phyloP scores from a whole-genome alignment of 805 yeast genomes.

The Candida oleophila region DNA sequence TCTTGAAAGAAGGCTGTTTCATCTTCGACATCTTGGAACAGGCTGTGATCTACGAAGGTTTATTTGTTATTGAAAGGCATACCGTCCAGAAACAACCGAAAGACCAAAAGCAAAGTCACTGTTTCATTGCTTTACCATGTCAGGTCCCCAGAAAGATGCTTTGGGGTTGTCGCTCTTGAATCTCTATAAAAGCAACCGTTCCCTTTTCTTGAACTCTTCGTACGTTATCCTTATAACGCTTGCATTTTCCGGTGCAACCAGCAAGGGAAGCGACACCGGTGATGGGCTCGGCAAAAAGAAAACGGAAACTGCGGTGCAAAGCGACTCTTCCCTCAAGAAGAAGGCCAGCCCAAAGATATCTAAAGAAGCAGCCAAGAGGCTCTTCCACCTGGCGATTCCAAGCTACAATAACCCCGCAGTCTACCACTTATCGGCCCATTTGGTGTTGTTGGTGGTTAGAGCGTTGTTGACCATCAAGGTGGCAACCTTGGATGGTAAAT shows the following conservation, averaged over 20 bases:
- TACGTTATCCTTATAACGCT: constrained; percentile 41
- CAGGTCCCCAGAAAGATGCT: background rate
- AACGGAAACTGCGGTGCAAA: constrained; percentile 8
- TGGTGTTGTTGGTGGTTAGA: constrained; percentile 59
- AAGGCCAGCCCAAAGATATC: constrained; percentile 26
- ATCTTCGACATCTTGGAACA: too few relatives aligned
- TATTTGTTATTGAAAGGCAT: too few relatives aligned
- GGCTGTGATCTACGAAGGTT: too few relatives aligned
- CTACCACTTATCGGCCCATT: constrained; percentile 47
- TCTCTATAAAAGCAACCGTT: constrained; percentile 40
- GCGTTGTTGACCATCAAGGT: constrained; percentile 77
- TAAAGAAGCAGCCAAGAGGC: constrained; percentile 25
- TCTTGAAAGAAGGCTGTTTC: too few relatives aligned
- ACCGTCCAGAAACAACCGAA: too few relatives aligned
- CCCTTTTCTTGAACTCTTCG: constrained; percentile 39
- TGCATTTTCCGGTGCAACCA: constrained; percentile 43
- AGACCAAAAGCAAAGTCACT: too few relatives aligned
- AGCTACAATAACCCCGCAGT: constrained; percentile 26
- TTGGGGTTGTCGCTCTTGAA: constrained; percentile 28
- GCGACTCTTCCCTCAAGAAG: constrained; percentile 8
- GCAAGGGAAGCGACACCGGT: constrained; percentile 9
- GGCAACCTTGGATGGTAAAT: constrained; percentile 80
- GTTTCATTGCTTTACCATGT: too few relatives aligned
- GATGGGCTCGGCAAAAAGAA: constrained; percentile 9
- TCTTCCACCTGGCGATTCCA: constrained; percentile 38